Base-by-base conservation (phyloP, 2,329 filamentous ascomycete genomes). In the Coniochaeta sp. region DNA sequence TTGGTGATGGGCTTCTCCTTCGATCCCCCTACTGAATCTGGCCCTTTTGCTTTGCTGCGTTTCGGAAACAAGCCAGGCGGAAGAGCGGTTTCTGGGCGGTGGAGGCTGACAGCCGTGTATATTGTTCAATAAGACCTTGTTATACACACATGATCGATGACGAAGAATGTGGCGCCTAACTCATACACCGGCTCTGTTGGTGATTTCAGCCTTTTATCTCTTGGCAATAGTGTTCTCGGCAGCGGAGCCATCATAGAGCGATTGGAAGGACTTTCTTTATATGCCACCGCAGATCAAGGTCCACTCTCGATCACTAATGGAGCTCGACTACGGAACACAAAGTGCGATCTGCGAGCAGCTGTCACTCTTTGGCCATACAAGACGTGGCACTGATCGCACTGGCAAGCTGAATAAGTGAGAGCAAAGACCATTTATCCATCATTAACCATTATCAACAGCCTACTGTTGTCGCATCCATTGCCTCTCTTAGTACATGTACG, bases 31-130 rank as follows among this genome's bases (percentile, higher is more conserved):
- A 22, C 36, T 31, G 36, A 58, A 43, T n/a, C 22, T n/a, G 9
- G 52, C 31, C 6, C n/a, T n/a, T 22, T 50, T n/a, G 22, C 58
- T 31, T 43, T 36, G 40, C 26, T 58, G 22, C 56, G 59, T 58
- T n/a, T 26, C 59, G 59, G 36, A 38, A 57, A 16, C 52, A 36
- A 56, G 36, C 38, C 50, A 62, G 57, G 57, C 57, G 38, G 58
- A 40, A 22, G 26, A 33, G 7, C 31, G 28, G 28, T 22, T 57
- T 57, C 26, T 36, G 31, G 54, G 28, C 9, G 54, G 24, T 38
- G 60, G 56, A 60, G 62, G 50, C 58, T 64, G 66, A 67, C 71
- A 74, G 71, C 72, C 72, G 69, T 76, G 74, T 76, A 76, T 67
- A 76, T 75, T 72, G 63, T 67, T 65, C 61, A 57, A 38, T 57